Percentiles rank a stretch among this genome's conserved stretches.
Conservation (phyloP, 805 yeast genomes). For the Danielia oregonensis region DNA sequence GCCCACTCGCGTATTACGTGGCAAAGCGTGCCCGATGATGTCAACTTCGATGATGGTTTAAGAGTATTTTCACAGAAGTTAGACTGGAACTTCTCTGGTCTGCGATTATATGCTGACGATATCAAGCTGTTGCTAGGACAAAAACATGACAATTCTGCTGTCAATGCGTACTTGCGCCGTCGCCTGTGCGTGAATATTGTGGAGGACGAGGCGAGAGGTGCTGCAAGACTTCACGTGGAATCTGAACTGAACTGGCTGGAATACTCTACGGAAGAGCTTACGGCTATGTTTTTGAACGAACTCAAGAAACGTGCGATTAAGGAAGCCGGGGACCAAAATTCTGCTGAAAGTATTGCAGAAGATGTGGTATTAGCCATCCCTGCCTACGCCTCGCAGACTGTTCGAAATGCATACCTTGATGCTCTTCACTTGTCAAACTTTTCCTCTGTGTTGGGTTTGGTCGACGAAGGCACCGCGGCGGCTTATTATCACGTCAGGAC, state of each 20-base stretch:
- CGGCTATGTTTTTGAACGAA: constrained; percentile 79
- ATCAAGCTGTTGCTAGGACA: constrained; percentile 72
- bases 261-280: constrained; percentile 65
- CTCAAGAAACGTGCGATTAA: constrained; percentile 60
- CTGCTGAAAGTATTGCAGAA: constrained; percentile 47
- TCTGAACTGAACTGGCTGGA: constrained; percentile 26
- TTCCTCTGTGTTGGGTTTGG: constrained; percentile 55
- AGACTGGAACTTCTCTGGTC: constrained; percentile 61
- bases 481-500: constrained; percentile 72
- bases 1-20: constrained; percentile 78
- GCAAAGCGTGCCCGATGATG: constrained; percentile 30
- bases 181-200: constrained; percentile 61
- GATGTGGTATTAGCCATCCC: constrained; percentile 83
- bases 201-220: constrained; percentile 36
- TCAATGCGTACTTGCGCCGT: constrained; percentile 42
- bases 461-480: constrained; percentile 91
- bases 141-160: constrained; percentile 42
- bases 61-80: constrained; percentile 77
- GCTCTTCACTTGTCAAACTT: constrained; percentile 69
- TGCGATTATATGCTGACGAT: constrained; percentile 63
- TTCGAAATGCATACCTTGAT: constrained; percentile 69
- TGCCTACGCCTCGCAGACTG: constrained; percentile 57
- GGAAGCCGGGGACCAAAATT: constrained; percentile 49
- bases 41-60: constrained; percentile 46
- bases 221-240: constrained; percentile 55